phyloP scores from a whole-genome alignment of 2,329 filamentous ascomycete genomes.

The Penicillium sp. region DNA sequence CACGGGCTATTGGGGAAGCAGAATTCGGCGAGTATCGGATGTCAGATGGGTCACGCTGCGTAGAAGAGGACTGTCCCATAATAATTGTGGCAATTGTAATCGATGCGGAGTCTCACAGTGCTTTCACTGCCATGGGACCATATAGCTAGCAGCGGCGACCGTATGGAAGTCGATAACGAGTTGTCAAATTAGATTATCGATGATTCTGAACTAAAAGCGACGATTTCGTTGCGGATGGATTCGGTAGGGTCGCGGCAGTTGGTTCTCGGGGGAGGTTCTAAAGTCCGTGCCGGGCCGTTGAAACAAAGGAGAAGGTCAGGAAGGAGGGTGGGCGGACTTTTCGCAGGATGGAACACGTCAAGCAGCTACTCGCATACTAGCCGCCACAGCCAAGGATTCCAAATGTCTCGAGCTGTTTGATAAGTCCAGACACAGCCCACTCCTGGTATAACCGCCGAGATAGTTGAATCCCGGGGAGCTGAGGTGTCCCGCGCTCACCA shows the following conservation, averaged over 20 bases:
- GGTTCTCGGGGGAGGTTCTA: conserved; percentile 2
- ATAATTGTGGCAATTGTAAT: conserved; percentile 26
- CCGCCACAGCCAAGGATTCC: conserved; percentile 12
- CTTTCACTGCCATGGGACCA: conserved; percentile 33
- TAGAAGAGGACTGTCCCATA: conserved; percentile 49
- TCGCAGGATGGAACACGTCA: conserved; percentile 6
- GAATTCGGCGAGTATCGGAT: conserved; percentile 26
- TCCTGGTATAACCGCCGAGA: conserved; percentile 22
- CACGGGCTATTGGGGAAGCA: conserved; percentile 22
- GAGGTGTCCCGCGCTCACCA: neutral
- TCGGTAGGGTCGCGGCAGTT: neutral
- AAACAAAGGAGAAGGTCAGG: conserved; percentile 13
- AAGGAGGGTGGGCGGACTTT: neutral
- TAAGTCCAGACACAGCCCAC: conserved; percentile 17
- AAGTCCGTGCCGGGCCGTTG: conserved; percentile 5
- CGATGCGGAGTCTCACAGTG: conserved; percentile 26
- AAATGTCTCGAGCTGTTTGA: conserved; percentile 14
- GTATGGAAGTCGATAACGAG: conserved; percentile 1
- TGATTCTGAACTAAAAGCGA: neutral
- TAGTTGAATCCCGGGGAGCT: conserved; percentile 7
- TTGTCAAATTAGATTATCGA: neutral
- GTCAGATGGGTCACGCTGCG: conserved; percentile 39
- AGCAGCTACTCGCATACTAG: conserved; percentile 10
- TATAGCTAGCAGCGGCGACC: conserved; percentile 12
- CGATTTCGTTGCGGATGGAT: neutral